Evolutionary conservation across 2,329 filamentous ascomycete genomes (phyloP), one percentile per base, ranked within the genome.

Genomic region (Arthrocladium fulminans): DNA sequence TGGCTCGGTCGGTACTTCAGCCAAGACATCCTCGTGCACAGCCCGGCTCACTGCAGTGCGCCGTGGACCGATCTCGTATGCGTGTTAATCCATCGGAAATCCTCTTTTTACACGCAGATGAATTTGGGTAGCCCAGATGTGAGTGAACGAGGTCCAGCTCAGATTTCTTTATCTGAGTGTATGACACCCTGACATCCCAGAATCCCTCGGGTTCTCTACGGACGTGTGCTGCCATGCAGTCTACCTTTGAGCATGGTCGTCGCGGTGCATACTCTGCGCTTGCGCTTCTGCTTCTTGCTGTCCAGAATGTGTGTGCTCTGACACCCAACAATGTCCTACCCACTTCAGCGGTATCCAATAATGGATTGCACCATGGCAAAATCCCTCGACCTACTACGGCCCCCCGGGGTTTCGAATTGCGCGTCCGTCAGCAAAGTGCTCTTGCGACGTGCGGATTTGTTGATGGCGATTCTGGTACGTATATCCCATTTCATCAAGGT

Each of bases 361-460:
- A 25, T 29, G 40, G 40, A n/a, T 19, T 43, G 12, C 40, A 27
- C 15, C 24, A 29, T 5, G 20, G 29, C n/a, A 3, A 3, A 10
- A 13, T 29, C 3, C 40, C 40, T 3, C 40, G 29, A 15, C n/a
- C 22, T n/a, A 43, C 40, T 25, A 3, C 40, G 15, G 20, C 40
- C 3, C 40, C 40, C 15, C 10, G 13, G 5, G 24, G 13, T 25
- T 7, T 15, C 20, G 40, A 43, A 15, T 24, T 43, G 24, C 40
- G 40, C 3, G 3, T 24, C 29, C 40, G 40, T 43, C 40, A 43
- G 22, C 19, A 43, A 13, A 25, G 20, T 27, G 5, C 40, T n/a
- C 3, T 7, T 34, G 35, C 38, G 15, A 49, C 47, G n/a, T 49
- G 47, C 22, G 47, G 47, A 5, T 49, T 32, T 24, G 44, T 49